These are phyloP conservation scores for Entonaema liquescens DNA, from an alignment of 495 filamentous ascomycete species.

Conservation along the genomic window DNA sequence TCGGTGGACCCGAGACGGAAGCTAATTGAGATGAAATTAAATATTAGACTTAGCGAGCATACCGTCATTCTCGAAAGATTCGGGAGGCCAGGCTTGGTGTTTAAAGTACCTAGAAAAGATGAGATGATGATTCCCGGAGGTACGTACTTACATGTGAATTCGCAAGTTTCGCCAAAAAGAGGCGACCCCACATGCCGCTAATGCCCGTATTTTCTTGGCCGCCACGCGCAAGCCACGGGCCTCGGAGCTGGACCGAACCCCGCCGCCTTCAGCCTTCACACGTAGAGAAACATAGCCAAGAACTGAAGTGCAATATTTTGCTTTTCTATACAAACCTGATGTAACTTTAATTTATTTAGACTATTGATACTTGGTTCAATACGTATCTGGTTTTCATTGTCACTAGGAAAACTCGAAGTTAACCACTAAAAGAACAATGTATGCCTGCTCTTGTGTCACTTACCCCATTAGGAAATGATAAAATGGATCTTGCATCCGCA, in stretches of 20 bases:
- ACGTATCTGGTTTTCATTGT: no score
- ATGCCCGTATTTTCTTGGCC: slow-evolving; percentile 7
- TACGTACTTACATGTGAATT: background rate
- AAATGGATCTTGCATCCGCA: background rate
- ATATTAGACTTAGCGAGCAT: background rate
- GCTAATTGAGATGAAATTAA: background rate
- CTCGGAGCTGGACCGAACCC: slow-evolving; percentile 13
- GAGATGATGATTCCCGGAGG: background rate
- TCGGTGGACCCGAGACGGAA: background rate
- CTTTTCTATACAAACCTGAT: no score
- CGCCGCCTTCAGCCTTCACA: slow-evolving; percentile 12
- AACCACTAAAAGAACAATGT: no score
- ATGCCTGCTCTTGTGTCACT: background rate
- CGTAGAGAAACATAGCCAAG: slow-evolving; percentile 3
- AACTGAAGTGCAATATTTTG: no score
- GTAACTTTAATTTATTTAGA: no score
- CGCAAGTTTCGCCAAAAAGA: slow-evolving; percentile 34
- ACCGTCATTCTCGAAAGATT: background rate
- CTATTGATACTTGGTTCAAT: no score
- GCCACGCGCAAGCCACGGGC: slow-evolving; percentile 17
- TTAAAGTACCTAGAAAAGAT: background rate
- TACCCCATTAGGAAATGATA: slow-evolving; percentile 18
- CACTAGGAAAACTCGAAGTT: no score
- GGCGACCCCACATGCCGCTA: slow-evolving; percentile 24
- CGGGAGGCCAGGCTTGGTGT: background rate